Evolutionary conservation across 2,329 filamentous ascomycete species (phyloP), one percentile per base, ranked within the genome.

Genomic region (Fusarium nisikadoi): DNA sequence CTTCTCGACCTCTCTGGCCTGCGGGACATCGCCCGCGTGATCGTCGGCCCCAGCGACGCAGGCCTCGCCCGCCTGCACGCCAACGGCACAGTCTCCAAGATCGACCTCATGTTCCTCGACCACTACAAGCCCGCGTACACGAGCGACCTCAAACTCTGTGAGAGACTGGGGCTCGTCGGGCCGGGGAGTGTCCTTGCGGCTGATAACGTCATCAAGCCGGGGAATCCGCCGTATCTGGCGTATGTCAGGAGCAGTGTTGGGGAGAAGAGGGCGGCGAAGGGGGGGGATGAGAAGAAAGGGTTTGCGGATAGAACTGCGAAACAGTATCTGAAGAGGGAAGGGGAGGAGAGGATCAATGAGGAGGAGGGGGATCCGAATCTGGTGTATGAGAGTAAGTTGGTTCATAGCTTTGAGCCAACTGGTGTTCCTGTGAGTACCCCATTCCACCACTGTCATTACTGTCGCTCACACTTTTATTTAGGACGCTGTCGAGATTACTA

Each of bases 51-150:
- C 8, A 92, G 91, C 71, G 88, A 91, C 65, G 84, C 86, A n/a
- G 90, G 90, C 0, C 84, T 95, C 49, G 85, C 86, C 53, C 86
- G 88, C 9, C 83, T 95, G 8, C 84, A 90, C 69, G 76, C 82
- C 2, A 79, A 84, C 6, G 89, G 89, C 0, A 76, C 79, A 8
- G 79, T 94, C 29, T 80, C 84, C 29, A 85, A 86, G 49, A 88
- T 94, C 66, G 92, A 94, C 74, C 81, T 95, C 42, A 84, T 94
- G 80, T 95, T 96, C 80, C 83, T 96, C 39, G 94, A 96, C 76
- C 93, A 96, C 80, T 91, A 92, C 81, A 95, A 95, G 80, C 91
- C 92, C 1, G 88, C 90, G 0, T 96, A 95, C 79, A 89, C 88
- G 2, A 86, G 88, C 0, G 94, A 96, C 75, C 81, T 95, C 68